These are phyloP conservation scores for Xylariomycetidae sp. DNA, from an alignment of 2,329 filamentous ascomycete genomes.

Conservation along the genomic window DNA sequence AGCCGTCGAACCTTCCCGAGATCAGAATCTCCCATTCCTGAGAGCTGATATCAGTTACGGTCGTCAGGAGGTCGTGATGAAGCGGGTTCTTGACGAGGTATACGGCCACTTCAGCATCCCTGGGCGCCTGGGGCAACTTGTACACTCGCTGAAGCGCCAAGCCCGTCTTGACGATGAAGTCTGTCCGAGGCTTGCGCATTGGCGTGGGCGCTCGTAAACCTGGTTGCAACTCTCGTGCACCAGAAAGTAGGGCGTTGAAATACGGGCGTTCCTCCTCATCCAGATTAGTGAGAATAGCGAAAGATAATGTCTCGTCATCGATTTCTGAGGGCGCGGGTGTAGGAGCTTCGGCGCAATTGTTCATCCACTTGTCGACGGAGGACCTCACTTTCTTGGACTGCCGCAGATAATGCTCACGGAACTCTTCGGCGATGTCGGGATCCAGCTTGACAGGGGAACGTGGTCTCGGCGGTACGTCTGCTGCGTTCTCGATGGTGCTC, in stretches of 20 bases:
- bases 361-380: conserved; percentile 89
- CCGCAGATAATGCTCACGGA: conserved; percentile 83
- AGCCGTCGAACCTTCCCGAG: conserved; percentile 91
- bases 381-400: conserved; percentile 89
- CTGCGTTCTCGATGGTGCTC: conserved; percentile 59
- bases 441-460: conserved; percentile 71
- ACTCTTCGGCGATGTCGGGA: conserved; percentile 90
- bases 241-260: conserved; percentile 75
- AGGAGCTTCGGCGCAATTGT: conserved; percentile 68
- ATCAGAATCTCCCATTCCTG: conserved; percentile 97
- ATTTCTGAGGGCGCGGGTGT: conserved; percentile 79
- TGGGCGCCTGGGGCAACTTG: conserved; percentile 64
- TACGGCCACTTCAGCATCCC: conserved; percentile 80
- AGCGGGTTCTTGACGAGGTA: conserved; percentile 79
- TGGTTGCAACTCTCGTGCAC: conserved; percentile 52
- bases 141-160: conserved; percentile 82
- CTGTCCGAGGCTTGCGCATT: conserved; percentile 58
- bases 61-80: conserved; percentile 82
- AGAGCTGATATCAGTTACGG: conserved; percentile 78
- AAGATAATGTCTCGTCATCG: conserved; percentile 88
- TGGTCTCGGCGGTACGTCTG: conserved; percentile 54
- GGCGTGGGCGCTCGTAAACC: conserved; percentile 65
- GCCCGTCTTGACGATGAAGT: conserved; percentile 70
- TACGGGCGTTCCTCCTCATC: conserved; percentile 69
- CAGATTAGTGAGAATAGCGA: conserved; percentile 88